Evolutionary conservation across 306 rosid genomes (phyloP).

Genomic region (Prunus mongolica): DNA sequence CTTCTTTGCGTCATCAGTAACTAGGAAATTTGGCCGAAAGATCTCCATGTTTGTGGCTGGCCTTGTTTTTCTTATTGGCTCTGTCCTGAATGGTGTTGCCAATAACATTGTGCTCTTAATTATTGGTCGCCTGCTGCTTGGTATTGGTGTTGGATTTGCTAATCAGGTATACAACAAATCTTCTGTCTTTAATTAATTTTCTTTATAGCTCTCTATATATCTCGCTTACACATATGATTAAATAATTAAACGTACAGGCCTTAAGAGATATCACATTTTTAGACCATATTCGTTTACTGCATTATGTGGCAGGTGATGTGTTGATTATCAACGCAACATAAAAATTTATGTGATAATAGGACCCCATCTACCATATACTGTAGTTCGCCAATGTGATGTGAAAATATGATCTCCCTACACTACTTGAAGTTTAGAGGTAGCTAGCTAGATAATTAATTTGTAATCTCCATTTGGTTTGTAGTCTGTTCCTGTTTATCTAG

Average conservation of each 20-base stretch:
- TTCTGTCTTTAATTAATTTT: background rate
- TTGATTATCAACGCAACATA: background rate
- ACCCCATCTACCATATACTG: background rate
- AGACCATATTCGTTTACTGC: slow-evolving; percentile 36
- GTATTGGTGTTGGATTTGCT: slow-evolving; percentile 61
- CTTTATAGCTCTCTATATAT: background rate
- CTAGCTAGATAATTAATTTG: background rate
- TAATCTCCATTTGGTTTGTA: background rate
- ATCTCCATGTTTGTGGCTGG: slow-evolving; percentile 48
- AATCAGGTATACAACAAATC: slow-evolving; percentile 47
- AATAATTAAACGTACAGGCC: background rate
- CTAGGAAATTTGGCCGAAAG: slow-evolving; percentile 41
- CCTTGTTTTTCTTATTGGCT: slow-evolving; percentile 42
- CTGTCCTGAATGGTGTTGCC: slow-evolving; percentile 48
- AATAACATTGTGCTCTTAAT: slow-evolving; percentile 30
- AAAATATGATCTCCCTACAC: background rate
- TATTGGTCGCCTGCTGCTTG: slow-evolving; percentile 51
- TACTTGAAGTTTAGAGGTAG: background rate
- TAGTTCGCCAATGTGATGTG: background rate
- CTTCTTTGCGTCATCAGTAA: slow-evolving; percentile 45
- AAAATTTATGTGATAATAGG: background rate
- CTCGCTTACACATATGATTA: background rate
- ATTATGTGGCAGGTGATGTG: slow-evolving; percentile 4
- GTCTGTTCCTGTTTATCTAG: background rate
- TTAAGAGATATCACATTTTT: background rate